Evolutionary conservation across 2,329 filamentous ascomycete genomes (phyloP), one percentile per base, ranked within the genome.

Genomic region (Scleromitrula shiraiana): DNA sequence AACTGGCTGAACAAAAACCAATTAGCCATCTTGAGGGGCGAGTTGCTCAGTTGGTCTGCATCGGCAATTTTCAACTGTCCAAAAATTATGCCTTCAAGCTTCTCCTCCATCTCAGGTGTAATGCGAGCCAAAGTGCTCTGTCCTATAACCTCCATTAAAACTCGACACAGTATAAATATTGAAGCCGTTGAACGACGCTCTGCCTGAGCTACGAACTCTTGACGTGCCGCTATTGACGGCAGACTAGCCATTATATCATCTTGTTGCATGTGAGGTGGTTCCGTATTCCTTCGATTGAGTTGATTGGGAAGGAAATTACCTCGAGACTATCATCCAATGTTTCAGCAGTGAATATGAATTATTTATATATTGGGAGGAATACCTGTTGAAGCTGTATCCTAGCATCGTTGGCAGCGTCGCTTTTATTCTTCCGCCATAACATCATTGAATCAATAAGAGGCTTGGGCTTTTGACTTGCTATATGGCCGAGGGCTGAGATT

Each of bases 341-440:
- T 42, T 50, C 41, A 43, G 41, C 19, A 32, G 10, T 10, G 44
- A n/a, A 42, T 33, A 20, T 29, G 26, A 8, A 32, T 51, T 14
- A 14, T 22, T 20, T 23, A 48, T 7, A 29, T 14, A 40, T 14
- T 15, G 22, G 37, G 4, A 17, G 20, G 23, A 38, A 24, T 57
- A 63, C 62, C 61, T 80, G 76, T 56, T 80, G 77, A 19, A 81
- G 67, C 59, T 80, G 73, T 37, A 56, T 67, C 19, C 80, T 74
- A 23, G 85, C 83, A 54, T 83, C 78, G 57, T 80, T 83, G 23
- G 90, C 89, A 19, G 85, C 82, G 66, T 97, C 91, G 55, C 89
- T 95, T 70, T 97, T 97, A 55, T 81, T 87, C 67, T 96, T 97
- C 48, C 93, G 82, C 93, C 93, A 98, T 26, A 95, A 77, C 88